Percentiles rank a stretch among this genome's conserved stretches.
These are phyloP conservation scores for Cryptococcus sp. DNA, from an alignment of 1,284 basidiomycete species.

Conservation along the genomic window DNA sequence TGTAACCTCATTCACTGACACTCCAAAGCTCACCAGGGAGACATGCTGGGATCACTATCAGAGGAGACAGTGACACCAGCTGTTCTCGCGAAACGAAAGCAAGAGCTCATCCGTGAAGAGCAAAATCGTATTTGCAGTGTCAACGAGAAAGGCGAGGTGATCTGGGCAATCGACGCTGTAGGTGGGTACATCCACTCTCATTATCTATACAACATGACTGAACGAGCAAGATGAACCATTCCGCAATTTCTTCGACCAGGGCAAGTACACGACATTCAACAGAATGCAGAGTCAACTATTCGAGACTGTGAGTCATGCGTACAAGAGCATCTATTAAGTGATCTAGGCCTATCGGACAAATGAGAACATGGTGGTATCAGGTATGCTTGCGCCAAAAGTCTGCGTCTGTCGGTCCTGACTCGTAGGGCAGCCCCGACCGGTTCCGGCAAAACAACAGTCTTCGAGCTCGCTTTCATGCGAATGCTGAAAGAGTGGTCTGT, in stretches of 20 bases:
- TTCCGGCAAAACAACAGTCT: conserved; percentile 87
- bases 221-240: neutral
- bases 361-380: conserved; percentile 4
- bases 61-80: conserved; percentile 11
- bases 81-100: conserved; percentile 9
- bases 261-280: conserved; percentile 15
- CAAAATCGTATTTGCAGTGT: no score
- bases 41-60: neutral
- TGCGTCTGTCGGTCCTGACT: conserved; percentile 51
- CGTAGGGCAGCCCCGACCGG: conserved; percentile 71
- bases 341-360: neutral
- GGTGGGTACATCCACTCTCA: no score
- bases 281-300: conserved; percentile 16
- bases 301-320: neutral
- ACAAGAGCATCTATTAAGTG: neutral
- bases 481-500: conserved; percentile 56
- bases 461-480: conserved; percentile 82
- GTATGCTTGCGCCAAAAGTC: conserved; percentile 49
- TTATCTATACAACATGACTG: no score
- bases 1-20: no score
- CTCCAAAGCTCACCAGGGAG: no score
- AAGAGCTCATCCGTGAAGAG: neutral
- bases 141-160: no score
- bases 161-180: no score
- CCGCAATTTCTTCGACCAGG: neutral